Conservation (phyloP, 2,329 filamentous ascomycete species). For the Phaeomoniella chlamydospora region DNA sequence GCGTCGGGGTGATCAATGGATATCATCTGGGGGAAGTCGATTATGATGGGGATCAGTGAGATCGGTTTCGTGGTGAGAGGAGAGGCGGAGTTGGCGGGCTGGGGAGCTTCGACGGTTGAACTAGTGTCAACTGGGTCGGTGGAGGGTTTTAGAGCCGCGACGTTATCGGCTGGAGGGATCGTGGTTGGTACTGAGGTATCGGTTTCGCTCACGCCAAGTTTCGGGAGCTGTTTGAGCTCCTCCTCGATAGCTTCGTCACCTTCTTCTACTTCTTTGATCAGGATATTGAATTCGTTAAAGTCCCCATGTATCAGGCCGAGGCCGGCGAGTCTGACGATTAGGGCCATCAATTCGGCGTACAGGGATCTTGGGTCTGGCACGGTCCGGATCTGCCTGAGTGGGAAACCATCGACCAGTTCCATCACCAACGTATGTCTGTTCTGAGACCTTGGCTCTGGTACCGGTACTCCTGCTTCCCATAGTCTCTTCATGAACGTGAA, state of each 20-base stretch:
- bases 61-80: conserved; percentile 17
- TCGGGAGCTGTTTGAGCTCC: not conserved
- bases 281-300: conserved; percentile 98
- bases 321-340: conserved; percentile 71
- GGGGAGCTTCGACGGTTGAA: conserved; percentile 6
- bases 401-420: conserved; percentile 83
- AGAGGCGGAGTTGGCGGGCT: not conserved
- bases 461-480: conserved; percentile 68
- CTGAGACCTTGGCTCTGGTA: conserved; percentile 77
- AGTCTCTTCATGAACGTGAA: conserved; percentile 88
- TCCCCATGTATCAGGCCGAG: conserved; percentile 92
- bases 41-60: conserved; percentile 64
- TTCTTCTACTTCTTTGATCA: conserved; percentile 60
- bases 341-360: conserved; percentile 78
- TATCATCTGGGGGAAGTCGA: conserved; percentile 97
- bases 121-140: not conserved
- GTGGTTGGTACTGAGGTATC: not conserved
- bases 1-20: conserved; percentile 89
- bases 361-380: conserved; percentile 74
- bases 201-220: not conserved
- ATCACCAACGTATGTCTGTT: conserved; percentile 94
- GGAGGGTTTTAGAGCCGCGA: not conserved
- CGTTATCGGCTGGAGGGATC: not conserved
- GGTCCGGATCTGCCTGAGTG: conserved; percentile 71
- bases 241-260: conserved; percentile 2